Evolutionary conservation across 1,139 yeast genomes (phyloP).

Genomic region (Kurtzmaniella quercitrusa): DNA sequence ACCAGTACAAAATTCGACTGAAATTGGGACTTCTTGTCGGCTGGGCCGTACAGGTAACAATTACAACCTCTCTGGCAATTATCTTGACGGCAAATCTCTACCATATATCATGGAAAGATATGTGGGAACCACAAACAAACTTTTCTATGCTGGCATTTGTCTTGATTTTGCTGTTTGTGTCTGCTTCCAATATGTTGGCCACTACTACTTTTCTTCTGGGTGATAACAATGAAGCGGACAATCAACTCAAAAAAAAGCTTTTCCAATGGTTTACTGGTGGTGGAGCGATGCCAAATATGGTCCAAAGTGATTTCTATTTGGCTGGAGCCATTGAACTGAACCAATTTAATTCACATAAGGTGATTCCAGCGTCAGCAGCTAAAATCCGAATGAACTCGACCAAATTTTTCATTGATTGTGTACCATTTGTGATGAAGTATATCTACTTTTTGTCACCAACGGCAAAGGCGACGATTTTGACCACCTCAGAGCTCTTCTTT

Average conservation of each 20-base stretch:
- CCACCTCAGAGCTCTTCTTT: background rate
- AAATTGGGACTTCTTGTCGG: conserved; percentile 59
- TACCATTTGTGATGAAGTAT: background rate
- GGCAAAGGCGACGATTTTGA: background rate
- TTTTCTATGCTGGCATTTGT: conserved; percentile 24
- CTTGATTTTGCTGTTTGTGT: conserved; percentile 23
- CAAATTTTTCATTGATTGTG: conserved; percentile 1
- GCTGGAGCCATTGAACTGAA: background rate
- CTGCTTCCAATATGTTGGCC: conserved; percentile 28
- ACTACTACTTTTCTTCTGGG: conserved; percentile 14
- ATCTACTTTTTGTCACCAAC: conserved; percentile 1
- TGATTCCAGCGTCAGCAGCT: background rate
- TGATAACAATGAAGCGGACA: conserved; percentile 13
- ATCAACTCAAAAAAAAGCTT: conserved; percentile 13
- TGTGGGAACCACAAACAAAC: conserved; percentile 28
- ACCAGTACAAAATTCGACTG: conserved; percentile 54
- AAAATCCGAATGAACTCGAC: background rate
- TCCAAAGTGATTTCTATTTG: background rate
- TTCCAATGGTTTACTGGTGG: conserved; percentile 21
- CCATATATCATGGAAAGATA: conserved; percentile 23
- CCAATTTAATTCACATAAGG: background rate
- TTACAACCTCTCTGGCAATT: conserved; percentile 54
- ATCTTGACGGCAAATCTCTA: conserved; percentile 19
- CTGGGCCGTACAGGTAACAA: conserved; percentile 45
- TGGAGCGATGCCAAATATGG: background rate